Conservation (phyloP, 176 grass and related monocot species). For the Carex littledalei region DNA sequence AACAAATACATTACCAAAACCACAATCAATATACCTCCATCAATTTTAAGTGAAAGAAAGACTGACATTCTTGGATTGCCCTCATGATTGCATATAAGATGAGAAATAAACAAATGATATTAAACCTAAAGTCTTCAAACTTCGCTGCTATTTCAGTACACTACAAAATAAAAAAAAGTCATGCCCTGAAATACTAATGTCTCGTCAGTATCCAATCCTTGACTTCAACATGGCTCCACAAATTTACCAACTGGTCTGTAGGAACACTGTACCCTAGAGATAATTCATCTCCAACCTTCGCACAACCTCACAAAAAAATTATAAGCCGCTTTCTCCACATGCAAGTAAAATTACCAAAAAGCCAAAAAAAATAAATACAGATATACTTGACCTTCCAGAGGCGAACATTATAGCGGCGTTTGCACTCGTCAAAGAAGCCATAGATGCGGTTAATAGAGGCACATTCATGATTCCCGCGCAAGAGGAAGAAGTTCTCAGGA, state of each 20-base stretch:
- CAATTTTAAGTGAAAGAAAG: neutral
- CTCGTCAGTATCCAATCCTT: neutral
- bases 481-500: constrained; percentile 61
- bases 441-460: constrained; percentile 75
- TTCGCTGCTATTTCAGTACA: neutral
- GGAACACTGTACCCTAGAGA: neutral
- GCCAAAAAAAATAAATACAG: neutral
- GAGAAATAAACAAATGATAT: neutral
- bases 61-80: neutral
- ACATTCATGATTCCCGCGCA: constrained; percentile 74
- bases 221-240: neutral
- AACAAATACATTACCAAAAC: neutral
- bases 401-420: constrained; percentile 61
- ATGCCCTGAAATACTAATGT: neutral
- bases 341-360: neutral
- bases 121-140: neutral
- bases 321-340: neutral
- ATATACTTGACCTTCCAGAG: constrained; percentile 42
- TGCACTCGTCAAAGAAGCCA: constrained; percentile 73
- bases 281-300: neutral
- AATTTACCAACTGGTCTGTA: neutral
- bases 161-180: neutral
- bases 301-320: neutral
- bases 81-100: neutral
- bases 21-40: neutral